Evolutionary conservation across 2,329 filamentous ascomycete species (phyloP).

Genomic region (Phialophora chinensis): DNA sequence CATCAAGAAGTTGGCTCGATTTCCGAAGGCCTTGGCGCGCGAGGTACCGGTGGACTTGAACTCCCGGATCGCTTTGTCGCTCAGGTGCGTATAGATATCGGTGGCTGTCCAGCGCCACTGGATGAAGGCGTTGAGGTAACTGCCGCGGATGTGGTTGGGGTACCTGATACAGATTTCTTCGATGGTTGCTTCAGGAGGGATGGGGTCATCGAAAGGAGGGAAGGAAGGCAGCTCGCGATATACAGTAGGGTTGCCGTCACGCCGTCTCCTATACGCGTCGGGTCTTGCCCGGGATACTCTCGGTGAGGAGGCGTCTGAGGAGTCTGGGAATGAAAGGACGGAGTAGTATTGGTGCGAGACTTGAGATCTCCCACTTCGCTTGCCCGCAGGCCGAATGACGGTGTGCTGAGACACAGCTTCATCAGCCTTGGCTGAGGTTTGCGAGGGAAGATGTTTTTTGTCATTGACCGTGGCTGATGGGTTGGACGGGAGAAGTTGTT

Average conservation of each 20-base stretch:
- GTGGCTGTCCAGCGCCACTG: slow-evolving; percentile 27
- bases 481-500: neutral
- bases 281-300: neutral
- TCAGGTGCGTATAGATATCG: slow-evolving; percentile 28
- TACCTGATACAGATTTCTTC: slow-evolving; percentile 32
- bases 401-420: neutral
- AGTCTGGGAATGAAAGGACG: neutral
- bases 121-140: slow-evolving; percentile 30
- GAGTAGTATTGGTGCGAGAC: neutral
- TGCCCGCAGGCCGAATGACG: neutral
- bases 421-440: neutral
- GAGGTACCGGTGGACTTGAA: slow-evolving; percentile 17
- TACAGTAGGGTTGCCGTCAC: slow-evolving; percentile 12
- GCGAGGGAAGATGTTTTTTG: neutral
- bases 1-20: slow-evolving; percentile 29
- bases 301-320: neutral
- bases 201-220: slow-evolving; percentile 21
- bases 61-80: slow-evolving; percentile 12
- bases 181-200: slow-evolving; percentile 23
- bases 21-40: neutral
- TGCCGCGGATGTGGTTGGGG: slow-evolving; percentile 31
- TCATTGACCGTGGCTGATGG: neutral
- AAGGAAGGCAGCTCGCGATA: slow-evolving; percentile 25
- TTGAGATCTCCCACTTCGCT: neutral
- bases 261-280: neutral